phyloP scores from a whole-genome alignment of 2,329 filamentous ascomycete species.

The Botrytis elliptica region DNA sequence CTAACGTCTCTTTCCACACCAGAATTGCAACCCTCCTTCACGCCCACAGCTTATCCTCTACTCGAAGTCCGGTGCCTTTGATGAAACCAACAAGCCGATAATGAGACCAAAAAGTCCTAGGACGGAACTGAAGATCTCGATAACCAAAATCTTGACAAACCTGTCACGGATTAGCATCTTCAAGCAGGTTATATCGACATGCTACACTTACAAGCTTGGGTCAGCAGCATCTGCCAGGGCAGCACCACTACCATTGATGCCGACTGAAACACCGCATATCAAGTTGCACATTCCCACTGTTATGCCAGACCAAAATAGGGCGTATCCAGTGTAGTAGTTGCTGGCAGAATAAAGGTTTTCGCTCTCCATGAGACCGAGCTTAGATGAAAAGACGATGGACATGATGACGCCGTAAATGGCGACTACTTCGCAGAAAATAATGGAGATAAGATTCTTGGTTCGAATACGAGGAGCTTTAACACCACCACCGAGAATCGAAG shows the following conservation, averaged over 20 bases:
- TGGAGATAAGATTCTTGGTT: slow-evolving; percentile 99
- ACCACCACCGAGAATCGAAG: slow-evolving; percentile 93
- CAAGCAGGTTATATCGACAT: not conserved
- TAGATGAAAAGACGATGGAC: slow-evolving; percentile 95
- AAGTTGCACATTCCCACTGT: slow-evolving; percentile 96
- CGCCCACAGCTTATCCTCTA: slow-evolving; percentile 4
- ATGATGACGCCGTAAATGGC: slow-evolving; percentile 99
- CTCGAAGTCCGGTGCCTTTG: slow-evolving; percentile 74
- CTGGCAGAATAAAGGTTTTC: slow-evolving; percentile 68
- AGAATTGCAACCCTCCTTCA: not conserved
- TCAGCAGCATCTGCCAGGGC: slow-evolving; percentile 95
- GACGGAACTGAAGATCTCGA: slow-evolving; percentile 99
- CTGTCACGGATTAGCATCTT: slow-evolving; percentile 47
- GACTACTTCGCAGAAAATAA: slow-evolving; percentile 99
- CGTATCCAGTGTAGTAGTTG: slow-evolving; percentile 92
- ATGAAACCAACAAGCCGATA: slow-evolving; percentile 82
- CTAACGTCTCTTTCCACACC: slow-evolving; percentile 13
- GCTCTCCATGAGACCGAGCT: slow-evolving; percentile 66
- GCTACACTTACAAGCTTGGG: slow-evolving; percentile 70
- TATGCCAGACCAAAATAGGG: slow-evolving; percentile 92
- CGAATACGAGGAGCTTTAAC: slow-evolving; percentile 96
- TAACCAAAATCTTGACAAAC: slow-evolving; percentile 98
- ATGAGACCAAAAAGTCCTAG: slow-evolving; percentile 95
- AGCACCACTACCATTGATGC: slow-evolving; percentile 96
- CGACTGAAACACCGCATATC: slow-evolving; percentile 92